phyloP scores from a whole-genome alignment of 441 rosid genomes.

The Euphorbia schlechtendalii region DNA sequence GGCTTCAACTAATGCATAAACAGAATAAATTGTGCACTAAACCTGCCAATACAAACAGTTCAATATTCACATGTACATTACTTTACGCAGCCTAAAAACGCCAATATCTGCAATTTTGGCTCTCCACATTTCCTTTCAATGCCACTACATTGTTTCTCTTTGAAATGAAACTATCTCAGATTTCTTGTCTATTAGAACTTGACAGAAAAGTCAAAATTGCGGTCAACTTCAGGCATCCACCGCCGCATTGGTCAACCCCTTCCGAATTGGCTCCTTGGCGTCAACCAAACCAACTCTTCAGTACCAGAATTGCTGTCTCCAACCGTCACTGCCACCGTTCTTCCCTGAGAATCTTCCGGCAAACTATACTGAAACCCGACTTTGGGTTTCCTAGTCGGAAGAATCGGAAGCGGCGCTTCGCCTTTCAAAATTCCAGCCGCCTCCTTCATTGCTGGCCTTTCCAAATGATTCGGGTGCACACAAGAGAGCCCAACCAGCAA shows the following conservation, averaged over 20 bases:
- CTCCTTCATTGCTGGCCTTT: slow-evolving; percentile 51
- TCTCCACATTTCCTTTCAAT: too few species aligned
- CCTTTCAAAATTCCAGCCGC: slow-evolving; percentile 60
- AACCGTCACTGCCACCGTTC: slow-evolving; percentile 10
- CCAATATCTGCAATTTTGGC: too few species aligned
- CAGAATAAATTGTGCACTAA: too few species aligned
- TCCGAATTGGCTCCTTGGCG: slow-evolving; percentile 59
- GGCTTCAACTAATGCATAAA: too few species aligned
- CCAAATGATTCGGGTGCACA: slow-evolving; percentile 57
- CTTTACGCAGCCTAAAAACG: too few species aligned
- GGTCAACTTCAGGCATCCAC: neutral
- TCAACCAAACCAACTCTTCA: slow-evolving; percentile 51
- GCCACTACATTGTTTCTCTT: too few species aligned
- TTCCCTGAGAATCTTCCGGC: slow-evolving; percentile 27
- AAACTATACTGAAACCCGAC: slow-evolving; percentile 36
- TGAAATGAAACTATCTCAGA: neutral
- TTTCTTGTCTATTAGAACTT: too few species aligned
- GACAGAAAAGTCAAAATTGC: too few species aligned
- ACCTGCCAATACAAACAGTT: too few species aligned
- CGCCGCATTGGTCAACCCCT: slow-evolving; percentile 14
- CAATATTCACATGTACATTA: too few species aligned
- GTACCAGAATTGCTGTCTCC: slow-evolving; percentile 34
- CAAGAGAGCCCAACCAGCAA: slow-evolving; percentile 64
- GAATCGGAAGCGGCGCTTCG: slow-evolving; percentile 46
- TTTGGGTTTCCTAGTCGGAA: slow-evolving; percentile 53